These are phyloP conservation scores for Helminthosporium solani DNA, from an alignment of 2,329 filamentous ascomycete genomes.

Conservation along the genomic window DNA sequence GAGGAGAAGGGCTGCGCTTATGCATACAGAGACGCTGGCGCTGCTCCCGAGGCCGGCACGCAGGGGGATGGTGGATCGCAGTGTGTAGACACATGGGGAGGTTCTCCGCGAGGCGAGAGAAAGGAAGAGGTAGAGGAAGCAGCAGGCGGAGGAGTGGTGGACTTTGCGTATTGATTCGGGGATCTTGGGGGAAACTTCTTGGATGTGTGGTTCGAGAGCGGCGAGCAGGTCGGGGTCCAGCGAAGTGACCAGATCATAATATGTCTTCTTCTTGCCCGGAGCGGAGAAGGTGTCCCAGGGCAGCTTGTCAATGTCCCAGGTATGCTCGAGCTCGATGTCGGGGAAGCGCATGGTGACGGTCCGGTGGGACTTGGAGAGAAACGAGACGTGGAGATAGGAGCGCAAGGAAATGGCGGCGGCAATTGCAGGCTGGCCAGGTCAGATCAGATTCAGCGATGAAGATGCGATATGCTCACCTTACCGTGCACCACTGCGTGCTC, in stretches of 20 bases:
- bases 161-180: constrained; percentile 76
- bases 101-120: constrained; percentile 79
- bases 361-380: constrained; percentile 86
- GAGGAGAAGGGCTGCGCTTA: constrained; percentile 78
- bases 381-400: constrained; percentile 94
- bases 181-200: constrained; percentile 65
- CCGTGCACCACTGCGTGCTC: constrained; percentile 98
- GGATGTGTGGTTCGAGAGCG: constrained; percentile 77
- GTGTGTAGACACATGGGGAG: constrained; percentile 80
- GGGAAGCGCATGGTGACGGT: constrained; percentile 87
- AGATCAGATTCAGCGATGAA: background rate
- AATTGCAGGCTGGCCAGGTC: constrained; percentile 69
- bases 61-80: constrained; percentile 92
- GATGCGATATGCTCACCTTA: constrained; percentile 67
- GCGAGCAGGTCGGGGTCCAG: constrained; percentile 81
- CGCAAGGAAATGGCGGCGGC: constrained; percentile 92
- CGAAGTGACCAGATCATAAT: constrained; percentile 78
- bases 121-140: constrained; percentile 91
- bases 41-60: constrained; percentile 89
- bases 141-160: constrained; percentile 75
- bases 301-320: constrained; percentile 89
- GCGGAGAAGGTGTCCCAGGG: constrained; percentile 83
- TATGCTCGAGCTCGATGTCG: constrained; percentile 85
- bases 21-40: constrained; percentile 88
- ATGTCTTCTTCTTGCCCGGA: constrained; percentile 86